Conservation (phyloP, 1,284 basidiomycete species). For the Rhizoctonia solani region DNA sequence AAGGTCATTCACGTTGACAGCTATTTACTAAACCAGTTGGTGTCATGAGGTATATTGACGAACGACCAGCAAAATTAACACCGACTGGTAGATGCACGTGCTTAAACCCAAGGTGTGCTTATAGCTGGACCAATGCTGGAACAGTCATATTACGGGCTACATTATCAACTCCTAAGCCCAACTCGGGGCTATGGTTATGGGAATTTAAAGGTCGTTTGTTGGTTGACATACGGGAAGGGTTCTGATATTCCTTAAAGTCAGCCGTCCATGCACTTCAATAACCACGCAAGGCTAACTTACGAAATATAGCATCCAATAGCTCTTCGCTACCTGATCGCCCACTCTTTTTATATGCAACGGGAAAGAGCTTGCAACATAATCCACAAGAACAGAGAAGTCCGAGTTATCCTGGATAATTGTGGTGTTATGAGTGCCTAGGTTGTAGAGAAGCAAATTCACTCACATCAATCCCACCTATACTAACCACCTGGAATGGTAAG, state of each 20-base stretch:
- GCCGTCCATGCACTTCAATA: not conserved
- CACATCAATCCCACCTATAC: not conserved
- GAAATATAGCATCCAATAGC: not conserved
- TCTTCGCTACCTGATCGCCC: not conserved
- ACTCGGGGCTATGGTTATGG: not conserved
- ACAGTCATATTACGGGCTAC: not conserved
- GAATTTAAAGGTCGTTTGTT: not conserved
- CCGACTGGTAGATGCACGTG: not conserved
- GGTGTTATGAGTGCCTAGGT: not conserved
- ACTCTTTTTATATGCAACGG: not conserved
- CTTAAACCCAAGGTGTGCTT: not conserved
- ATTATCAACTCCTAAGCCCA: not conserved
- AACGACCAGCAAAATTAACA: not conserved
- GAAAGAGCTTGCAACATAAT: not conserved
- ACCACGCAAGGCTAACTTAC: not conserved
- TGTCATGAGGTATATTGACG: too few relatives aligned
- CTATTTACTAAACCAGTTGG: too few relatives aligned
- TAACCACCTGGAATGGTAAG: not conserved
- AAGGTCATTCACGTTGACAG: not conserved
- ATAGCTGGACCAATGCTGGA: not conserved
- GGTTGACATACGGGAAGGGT: not conserved
- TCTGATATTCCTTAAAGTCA: not conserved
- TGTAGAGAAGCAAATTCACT: not conserved
- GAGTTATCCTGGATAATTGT: not conserved
- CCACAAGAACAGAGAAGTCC: not conserved